Base-by-base conservation (phyloP, 1,139 yeast genomes). In the Blastobotrys ciferrii region DNA sequence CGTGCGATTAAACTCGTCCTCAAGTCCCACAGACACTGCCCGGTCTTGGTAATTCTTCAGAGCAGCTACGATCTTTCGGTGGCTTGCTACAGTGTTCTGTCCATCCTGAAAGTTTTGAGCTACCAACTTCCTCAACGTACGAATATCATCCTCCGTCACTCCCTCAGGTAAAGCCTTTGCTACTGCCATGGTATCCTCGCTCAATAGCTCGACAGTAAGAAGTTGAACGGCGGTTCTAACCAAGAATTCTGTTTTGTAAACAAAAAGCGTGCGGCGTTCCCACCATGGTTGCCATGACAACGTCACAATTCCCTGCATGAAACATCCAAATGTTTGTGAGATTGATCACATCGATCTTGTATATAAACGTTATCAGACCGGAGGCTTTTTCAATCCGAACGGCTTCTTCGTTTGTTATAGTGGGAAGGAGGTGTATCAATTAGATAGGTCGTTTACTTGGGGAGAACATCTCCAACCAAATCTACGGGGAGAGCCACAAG, bases 91-190 rank as follows among this genome's bases (percentile, higher is more conserved):
- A 1, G 87, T 75, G 33, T 68, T 54, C 60, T 91, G 98, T 0
- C 94, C 88, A 52, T 84, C 92, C 60, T 86, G 94, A 62, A 91
- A 91, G 2, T 84, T 81, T 49, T 78, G 81, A 0, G 85, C 81
- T 59, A 87, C 54, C 15, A 62, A 54, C 2, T 46, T 42, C 14
- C 57, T 50, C 35, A 64, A 53, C 35, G 50, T 48, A 4, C 46
- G 48, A 7, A 61, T 45, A 42, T 60, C 64, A 13, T 51, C 50
- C 20, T 47, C 52, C 2, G 57, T 46, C 4, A 53, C 53, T 9
- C 57, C 59, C 11, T 45, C 42, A 3, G 57, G 56, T 13, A 53
- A 40, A 11, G 48, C 42, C 1, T 47, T 13, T 35, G 13, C 12
- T 17, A 17, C n/a, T 11, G 23, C 39, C 39, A 17, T 35, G 25